These are phyloP conservation scores for Macrophomina phaseolina DNA, from an alignment of 2,329 filamentous ascomycete genomes.

Conservation along the genomic window DNA sequence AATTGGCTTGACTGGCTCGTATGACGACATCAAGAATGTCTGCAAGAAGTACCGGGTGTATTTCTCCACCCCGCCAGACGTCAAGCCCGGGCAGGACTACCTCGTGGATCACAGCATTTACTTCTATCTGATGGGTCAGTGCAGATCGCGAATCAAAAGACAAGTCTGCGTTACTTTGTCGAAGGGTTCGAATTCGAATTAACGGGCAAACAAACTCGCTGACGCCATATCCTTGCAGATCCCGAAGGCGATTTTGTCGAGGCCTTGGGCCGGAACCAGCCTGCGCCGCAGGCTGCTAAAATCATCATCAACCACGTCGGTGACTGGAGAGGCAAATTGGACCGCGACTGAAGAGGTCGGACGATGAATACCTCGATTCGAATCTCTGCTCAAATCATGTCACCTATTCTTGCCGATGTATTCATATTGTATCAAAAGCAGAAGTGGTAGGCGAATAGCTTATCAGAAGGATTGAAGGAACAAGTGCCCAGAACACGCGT, in stretches of 20 bases:
- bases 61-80: constrained; percentile 87
- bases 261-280: constrained; percentile 93
- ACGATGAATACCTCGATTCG: not conserved
- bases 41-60: constrained; percentile 98
- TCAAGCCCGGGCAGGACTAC: constrained; percentile 94
- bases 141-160: not conserved
- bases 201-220: constrained; percentile 29
- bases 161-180: not conserved
- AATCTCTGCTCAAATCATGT: constrained; percentile 2
- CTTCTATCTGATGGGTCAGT: constrained; percentile 91
- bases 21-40: constrained; percentile 89
- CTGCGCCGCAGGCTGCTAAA: constrained; percentile 81
- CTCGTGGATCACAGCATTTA: constrained; percentile 99
- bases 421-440: constrained; percentile 7
- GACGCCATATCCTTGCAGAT: constrained; percentile 60
- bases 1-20: constrained; percentile 88
- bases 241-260: constrained; percentile 98
- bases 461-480: constrained; percentile 3
- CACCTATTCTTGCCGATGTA: constrained; percentile 14
- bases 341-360: constrained; percentile 42
- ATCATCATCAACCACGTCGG: constrained; percentile 87
- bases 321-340: constrained; percentile 69
- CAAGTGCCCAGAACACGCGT: not conserved
- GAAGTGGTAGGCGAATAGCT: constrained; percentile 4
- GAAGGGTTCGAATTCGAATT: not conserved